phyloP scores from a whole-genome alignment of 495 filamentous ascomycete genomes.

The Lophiostoma macrostomum region DNA sequence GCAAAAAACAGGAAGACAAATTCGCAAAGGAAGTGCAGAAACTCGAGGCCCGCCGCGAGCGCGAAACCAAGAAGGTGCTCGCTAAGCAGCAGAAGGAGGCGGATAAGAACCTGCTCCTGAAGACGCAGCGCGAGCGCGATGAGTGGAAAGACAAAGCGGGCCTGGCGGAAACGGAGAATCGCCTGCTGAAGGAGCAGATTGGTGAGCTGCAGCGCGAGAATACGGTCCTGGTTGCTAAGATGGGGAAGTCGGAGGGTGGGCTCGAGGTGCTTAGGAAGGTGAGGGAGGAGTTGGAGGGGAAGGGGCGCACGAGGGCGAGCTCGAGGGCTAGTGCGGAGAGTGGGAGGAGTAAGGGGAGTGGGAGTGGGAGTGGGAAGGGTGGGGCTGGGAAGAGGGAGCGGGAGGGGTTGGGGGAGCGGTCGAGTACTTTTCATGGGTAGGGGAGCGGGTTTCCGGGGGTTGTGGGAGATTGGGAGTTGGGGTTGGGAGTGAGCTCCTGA shows the following conservation, averaged over 20 bases:
- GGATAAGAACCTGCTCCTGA: constrained; percentile 35
- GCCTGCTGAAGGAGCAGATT: constrained; percentile 39
- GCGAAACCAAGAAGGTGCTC: constrained; percentile 40
- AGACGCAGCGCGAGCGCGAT: constrained; percentile 39
- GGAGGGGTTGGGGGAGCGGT: not conserved
- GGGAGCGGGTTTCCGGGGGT: too few species aligned
- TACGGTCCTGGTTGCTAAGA: constrained; percentile 48
- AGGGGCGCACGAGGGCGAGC: constrained; percentile 21
- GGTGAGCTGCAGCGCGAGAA: constrained; percentile 46
- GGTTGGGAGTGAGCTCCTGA: too few species aligned
- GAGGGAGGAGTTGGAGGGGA: constrained; percentile 32
- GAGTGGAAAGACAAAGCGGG: constrained; percentile 38
- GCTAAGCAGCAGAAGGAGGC: constrained; percentile 37
- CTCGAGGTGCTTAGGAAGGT: constrained; percentile 38
- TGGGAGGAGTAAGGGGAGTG: constrained; percentile 2
- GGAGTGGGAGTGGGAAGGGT: not conserved
- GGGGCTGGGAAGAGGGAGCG: not conserved
- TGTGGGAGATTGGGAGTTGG: too few species aligned
- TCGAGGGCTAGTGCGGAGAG: constrained; percentile 22
- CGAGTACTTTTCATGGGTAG: too few species aligned
- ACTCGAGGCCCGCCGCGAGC: constrained; percentile 55
- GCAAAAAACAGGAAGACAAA: constrained; percentile 62
- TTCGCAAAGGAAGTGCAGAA: constrained; percentile 60
- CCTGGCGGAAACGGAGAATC: constrained; percentile 38
- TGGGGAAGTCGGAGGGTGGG: constrained; percentile 48